Percentiles rank a stretch among this genome's conserved stretches.
Evolutionary conservation across 1,139 yeast genomes (phyloP).

Genomic region (Arxiozyma slooffiae): DNA sequence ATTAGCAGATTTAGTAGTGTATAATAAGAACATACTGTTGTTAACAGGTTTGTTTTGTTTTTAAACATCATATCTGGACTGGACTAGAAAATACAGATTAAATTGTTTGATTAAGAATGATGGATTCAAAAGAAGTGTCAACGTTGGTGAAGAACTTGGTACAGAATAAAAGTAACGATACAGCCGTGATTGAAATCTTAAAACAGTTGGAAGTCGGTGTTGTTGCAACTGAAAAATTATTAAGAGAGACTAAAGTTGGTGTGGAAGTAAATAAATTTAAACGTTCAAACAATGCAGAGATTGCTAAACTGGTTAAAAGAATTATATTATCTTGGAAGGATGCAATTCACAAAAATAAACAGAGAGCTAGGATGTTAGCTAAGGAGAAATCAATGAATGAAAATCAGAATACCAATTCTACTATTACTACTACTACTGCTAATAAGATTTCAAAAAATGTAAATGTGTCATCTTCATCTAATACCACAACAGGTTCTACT

Average conservation of each 20-base stretch:
- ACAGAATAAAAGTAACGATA: slow-evolving; percentile 53
- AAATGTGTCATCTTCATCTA: background rate
- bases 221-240: slow-evolving; percentile 77
- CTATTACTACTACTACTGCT: background rate
- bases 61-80: too few relatives aligned
- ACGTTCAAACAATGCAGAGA: slow-evolving; percentile 54
- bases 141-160: slow-evolving; percentile 64
- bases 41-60: too few relatives aligned
- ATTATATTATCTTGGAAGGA: slow-evolving; percentile 89
- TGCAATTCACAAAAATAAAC: slow-evolving; percentile 68
- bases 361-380: slow-evolving; percentile 14
- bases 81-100: background rate
- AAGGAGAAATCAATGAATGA: background rate
- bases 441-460: too few relatives aligned
- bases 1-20: too few relatives aligned
- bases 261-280: slow-evolving; percentile 88
- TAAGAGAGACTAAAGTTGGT: slow-evolving; percentile 95
- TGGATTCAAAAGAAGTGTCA: slow-evolving; percentile 70
- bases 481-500: background rate
- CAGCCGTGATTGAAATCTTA: slow-evolving; percentile 57
- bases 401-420: background rate
- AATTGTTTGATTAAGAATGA: slow-evolving; percentile 19
- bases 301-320: slow-evolving; percentile 62
- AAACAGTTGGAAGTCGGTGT: slow-evolving; percentile 53
- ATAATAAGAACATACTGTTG: too few relatives aligned